These are phyloP conservation scores for Kwoniella botswanensis DNA, from an alignment of 768 basidiomycete species.

Conservation along the genomic window DNA sequence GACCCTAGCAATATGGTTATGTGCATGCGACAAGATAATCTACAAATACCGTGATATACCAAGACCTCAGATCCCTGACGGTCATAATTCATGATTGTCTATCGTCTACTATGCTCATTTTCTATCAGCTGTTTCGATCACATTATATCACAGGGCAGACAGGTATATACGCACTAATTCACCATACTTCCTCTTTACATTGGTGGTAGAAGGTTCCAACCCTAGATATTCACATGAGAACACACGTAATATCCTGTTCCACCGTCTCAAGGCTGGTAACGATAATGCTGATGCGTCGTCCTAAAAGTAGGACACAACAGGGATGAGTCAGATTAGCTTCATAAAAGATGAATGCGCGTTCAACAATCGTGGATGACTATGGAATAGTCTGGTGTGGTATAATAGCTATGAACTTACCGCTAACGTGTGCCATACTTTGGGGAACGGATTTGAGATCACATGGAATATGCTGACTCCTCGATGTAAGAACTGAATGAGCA, in stretches of 20 bases:
- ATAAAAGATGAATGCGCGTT: too few relatives aligned
- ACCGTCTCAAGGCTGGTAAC: constrained; percentile 79
- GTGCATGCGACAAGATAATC: too few relatives aligned
- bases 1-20: too few relatives aligned
- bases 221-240: constrained; percentile 90
- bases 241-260: constrained; percentile 85
- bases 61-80: too few relatives aligned
- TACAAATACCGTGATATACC: too few relatives aligned
- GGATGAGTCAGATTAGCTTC: too few relatives aligned
- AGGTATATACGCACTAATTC: constrained; percentile 13
- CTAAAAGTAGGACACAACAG: constrained; percentile 59
- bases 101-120: background rate
- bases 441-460: constrained; percentile 87
- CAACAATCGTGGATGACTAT: background rate
- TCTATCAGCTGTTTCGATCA: background rate
- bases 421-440: constrained; percentile 83
- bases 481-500: constrained; percentile 64
- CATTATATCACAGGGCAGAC: background rate
- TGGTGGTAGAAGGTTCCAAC: constrained; percentile 36
- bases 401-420: constrained; percentile 61
- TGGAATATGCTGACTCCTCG: constrained; percentile 87
- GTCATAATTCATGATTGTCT: background rate
- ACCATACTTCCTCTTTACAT: background rate
- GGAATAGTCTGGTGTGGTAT: too few relatives aligned
- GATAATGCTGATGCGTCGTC: constrained; percentile 89